Evolutionary conservation across 225 moss, liverwort and hornwort species (phyloP), one percentile per base, ranked within the genome.

Genomic region (Antitrichia curtipendula): DNA sequence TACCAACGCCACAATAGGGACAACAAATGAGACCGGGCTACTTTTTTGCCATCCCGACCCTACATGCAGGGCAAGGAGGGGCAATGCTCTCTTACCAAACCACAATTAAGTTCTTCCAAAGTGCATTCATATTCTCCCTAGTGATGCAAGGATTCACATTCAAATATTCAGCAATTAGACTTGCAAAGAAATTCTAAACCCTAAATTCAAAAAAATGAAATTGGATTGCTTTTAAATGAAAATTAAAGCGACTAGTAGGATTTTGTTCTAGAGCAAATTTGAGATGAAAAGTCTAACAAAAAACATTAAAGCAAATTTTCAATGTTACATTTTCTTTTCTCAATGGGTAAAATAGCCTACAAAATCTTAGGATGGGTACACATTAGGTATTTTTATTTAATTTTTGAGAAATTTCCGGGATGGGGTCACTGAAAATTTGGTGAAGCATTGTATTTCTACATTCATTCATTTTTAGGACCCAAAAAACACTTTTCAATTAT

Each of bases 171-270:
- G 1, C 1, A 17, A 2, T 28, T 3, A 45, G 5, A 45, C 0
- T 45, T 72, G 10, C 1, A 25, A 0, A 45, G 4, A 73, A 73
- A 11, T 2, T 10, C 3, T 19, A 28, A 25, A 25, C 4, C 25
- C 0, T 12, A 45, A 47, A 10, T 7, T 73, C 4, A 73, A 73
- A 47, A 31, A 47, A 3, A 0, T 8, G 5, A 73, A 73, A 47
- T 0, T 1, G 0, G 7, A 31, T 73, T 73, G 19, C 3, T 4
- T 0, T 31, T 31, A 73, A 29, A 73, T 31, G 47, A 49, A 4
- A 47, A 6, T 71, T 15, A 43, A 47, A 16, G 7, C 0, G 0
- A 29, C 1, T 47, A 0, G 6, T 1, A 43, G 0, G 5, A 15
- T 11, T 25, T 70, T 4, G 1, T 70, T 24, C 3, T 41, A 13